Evolutionary conservation across 371 early-diverging fungal species (phyloP), one percentile per base, ranked within the genome.

Genomic region (Choanephora cucurbitarum): DNA sequence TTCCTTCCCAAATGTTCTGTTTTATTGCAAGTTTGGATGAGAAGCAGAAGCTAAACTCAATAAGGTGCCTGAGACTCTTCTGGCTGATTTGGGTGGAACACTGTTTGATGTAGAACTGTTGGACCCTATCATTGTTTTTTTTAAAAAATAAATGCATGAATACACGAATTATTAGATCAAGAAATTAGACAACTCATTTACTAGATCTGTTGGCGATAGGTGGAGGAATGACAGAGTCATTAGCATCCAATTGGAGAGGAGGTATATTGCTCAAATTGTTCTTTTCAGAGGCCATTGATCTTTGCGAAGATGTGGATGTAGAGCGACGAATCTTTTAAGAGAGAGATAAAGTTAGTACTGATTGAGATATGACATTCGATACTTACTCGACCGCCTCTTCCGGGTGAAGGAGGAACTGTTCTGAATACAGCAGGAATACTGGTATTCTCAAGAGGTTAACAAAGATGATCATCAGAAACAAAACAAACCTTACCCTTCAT

Each of bases 291-390:
- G 73, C 62, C 19, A 68, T 44, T 0, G 77, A 77, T 42, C 73
- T 62, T 46, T 78, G 78, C n/a, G 78, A 78, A 9, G 78, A 78
- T 10, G 69, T 78, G 1, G 78, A 78, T 13, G 78, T 72, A 10
- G 78, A 78, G 21, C 78, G 66, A 22, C 68, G 66, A 23, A 67
- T 52, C 77, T 76, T 37, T 21, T 34, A 19, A 21, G 28, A 28
- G 28, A 7, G 28, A 7, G 7, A 39, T 34, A 13, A 8, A 18
- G 18, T 44, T 13, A 32, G 24, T 9, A n/a, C n/a, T 10, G n/a
- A 4, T 23, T 22, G 11, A 39, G n/a, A 9, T 31, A 23, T n/a
- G 0, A 10, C 10, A 46, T 1, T n/a, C 4, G 1, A 4, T 18
- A 57, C 57, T 72, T 75, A 72, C 71, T 45, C 74, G 58, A 6